Evolutionary conservation across 768 basidiomycete species (phyloP), one percentile per base, ranked within the genome.

Genomic region (Crucibulum laeve): DNA sequence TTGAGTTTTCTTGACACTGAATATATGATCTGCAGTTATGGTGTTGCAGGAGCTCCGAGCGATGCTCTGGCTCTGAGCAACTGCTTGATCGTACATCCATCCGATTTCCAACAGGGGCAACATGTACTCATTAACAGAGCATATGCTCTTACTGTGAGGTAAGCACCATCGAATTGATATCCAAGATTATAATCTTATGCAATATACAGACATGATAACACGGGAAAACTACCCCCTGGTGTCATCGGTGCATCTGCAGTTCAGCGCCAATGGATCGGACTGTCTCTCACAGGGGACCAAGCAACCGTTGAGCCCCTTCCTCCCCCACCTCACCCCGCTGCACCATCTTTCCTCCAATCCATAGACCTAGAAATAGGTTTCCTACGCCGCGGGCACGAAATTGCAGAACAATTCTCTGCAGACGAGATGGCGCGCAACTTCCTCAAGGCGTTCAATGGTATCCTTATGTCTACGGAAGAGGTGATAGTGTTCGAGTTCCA

Each of bases 191-290:
- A 23, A 38, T 25, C 35, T 25, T 15, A 42, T 35, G 22, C 25
- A 34, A 24, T 26, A 38, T 13, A 41, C 39, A 94, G 91, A 36
- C 84, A 90, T 50, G 91, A 94, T 53, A 80, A 84, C 47, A 87
- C 88, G 1, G 79, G 78, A 4, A 82, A 77, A 47, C 59, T 99
- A 3, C 64, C 65, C 4, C 79, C 80, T 0, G 86, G 89, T 3
- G 64, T 68, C 1, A 73, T 98, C 22, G 92, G 86, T n/a, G 81
- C 83, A 4, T 85, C 87, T 22, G 73, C 79, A 18, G 65, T 80
- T 46, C 89, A 92, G 46, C 79, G 96, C 7, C 82, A 89, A 66
- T 99, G 92, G 92, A 86, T 93, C 33, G 84, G 84, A 4, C 73
- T 97, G 5, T 91, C 91, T 13, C 63, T 86, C 30, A 62, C 71